phyloP scores from a whole-genome alignment of 176 grass and related monocot genomes.

The Dendrocalamus sinicus region DNA sequence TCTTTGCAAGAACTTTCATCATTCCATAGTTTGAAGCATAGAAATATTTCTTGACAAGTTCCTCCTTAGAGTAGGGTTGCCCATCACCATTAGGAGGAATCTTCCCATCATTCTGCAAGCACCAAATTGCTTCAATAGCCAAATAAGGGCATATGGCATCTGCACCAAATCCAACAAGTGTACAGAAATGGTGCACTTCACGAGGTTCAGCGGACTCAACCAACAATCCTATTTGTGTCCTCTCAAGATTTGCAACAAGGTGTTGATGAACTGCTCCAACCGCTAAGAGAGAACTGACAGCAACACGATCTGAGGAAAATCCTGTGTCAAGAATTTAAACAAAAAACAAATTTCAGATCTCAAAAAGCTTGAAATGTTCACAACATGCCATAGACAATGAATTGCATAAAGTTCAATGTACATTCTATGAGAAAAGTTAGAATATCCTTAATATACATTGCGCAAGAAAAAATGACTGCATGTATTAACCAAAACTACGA shows the following conservation, averaged over 20 bases:
- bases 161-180: constrained; percentile 92
- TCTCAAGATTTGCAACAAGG: constrained; percentile 88
- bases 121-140: constrained; percentile 86
- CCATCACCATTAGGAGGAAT: constrained; percentile 70
- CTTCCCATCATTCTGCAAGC: constrained; percentile 88
- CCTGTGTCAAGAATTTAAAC: constrained; percentile 53
- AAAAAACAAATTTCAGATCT: constrained; percentile 22
- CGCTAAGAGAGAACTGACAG: constrained; percentile 89
- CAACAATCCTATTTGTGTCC: constrained; percentile 79
- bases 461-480: background rate
- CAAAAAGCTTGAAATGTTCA: background rate
- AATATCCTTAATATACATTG: background rate
- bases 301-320: constrained; percentile 80
- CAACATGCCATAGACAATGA: background rate
- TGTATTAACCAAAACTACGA: background rate
- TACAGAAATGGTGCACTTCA: constrained; percentile 98
- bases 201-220: constrained; percentile 96
- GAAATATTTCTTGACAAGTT: constrained; percentile 83
- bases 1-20: constrained; percentile 99
- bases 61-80: constrained; percentile 58
- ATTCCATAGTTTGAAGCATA: constrained; percentile 91
- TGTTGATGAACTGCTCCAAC: constrained; percentile 99
- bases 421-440: constrained; percentile 14
- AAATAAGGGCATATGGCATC: constrained; percentile 97
- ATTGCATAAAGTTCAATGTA: background rate